Evolutionary conservation across 2,329 filamentous ascomycete species (phyloP).

Genomic region (Sporothrix brasiliensis): DNA sequence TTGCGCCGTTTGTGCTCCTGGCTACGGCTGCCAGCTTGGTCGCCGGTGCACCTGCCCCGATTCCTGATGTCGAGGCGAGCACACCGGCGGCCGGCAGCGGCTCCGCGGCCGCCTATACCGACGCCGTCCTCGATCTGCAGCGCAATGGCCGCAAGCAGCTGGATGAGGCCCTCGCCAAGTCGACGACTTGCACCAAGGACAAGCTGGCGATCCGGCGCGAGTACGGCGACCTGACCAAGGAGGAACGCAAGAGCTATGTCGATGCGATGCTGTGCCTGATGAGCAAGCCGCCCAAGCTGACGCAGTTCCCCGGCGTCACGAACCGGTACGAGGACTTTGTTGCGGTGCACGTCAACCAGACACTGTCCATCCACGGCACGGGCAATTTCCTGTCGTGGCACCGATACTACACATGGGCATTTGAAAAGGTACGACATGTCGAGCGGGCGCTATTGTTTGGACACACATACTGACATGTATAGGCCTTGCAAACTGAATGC

Average conservation of each 20-base stretch:
- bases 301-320: slow-evolving; percentile 32
- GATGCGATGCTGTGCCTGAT: slow-evolving; percentile 43
- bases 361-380: slow-evolving; percentile 41
- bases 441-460: neutral
- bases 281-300: slow-evolving; percentile 42
- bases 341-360: slow-evolving; percentile 46
- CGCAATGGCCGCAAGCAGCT: slow-evolving; percentile 39
- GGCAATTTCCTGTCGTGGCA: slow-evolving; percentile 50
- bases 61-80: neutral
- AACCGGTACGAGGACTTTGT: slow-evolving; percentile 43
- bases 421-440: slow-evolving; percentile 41
- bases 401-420: slow-evolving; percentile 47
- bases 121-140: slow-evolving; percentile 41
- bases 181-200: slow-evolving; percentile 42
- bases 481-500: slow-evolving; percentile 43
- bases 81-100: neutral
- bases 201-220: slow-evolving; percentile 41
- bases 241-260: slow-evolving; percentile 42
- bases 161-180: slow-evolving; percentile 40
- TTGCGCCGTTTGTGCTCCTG: slow-evolving; percentile 23
- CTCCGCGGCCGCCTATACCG: slow-evolving; percentile 27
- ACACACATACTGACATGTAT: neutral
- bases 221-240: slow-evolving; percentile 40
- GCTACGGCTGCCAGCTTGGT: slow-evolving; percentile 19
- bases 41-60: neutral